A percentile compares a stretch with the other conserved stretches of the same genome.
Conservation (phyloP, 2,329 filamentous ascomycete genomes). For the Madurella fahalii region DNA sequence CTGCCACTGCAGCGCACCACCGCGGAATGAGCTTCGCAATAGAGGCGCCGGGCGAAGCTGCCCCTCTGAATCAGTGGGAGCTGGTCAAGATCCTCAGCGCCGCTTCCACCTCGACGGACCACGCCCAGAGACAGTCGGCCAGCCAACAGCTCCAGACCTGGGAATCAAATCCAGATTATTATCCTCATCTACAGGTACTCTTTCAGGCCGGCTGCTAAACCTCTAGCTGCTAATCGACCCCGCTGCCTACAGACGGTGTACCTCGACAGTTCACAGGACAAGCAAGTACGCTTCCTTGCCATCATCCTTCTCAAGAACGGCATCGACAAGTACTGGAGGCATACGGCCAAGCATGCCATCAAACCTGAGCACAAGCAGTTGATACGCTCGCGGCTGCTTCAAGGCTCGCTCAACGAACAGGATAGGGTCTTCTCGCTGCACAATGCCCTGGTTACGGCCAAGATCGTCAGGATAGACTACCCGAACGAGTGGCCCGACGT, state of each 20-base stretch:
- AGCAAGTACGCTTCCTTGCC: slow-evolving; percentile 79
- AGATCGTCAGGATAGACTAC: slow-evolving; percentile 85
- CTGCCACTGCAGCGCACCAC: background rate
- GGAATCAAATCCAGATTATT: slow-evolving; percentile 65
- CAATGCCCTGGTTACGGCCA: slow-evolving; percentile 82
- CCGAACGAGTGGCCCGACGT: slow-evolving; percentile 76
- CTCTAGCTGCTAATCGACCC: slow-evolving; percentile 2
- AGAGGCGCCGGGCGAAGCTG: slow-evolving; percentile 79
- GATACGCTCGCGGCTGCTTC: slow-evolving; percentile 71
- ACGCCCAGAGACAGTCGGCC: slow-evolving; percentile 61
- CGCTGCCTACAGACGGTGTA: slow-evolving; percentile 62
- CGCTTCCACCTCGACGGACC: slow-evolving; percentile 58
- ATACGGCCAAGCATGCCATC: slow-evolving; percentile 62
- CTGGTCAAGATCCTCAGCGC: slow-evolving; percentile 60
- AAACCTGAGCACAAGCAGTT: slow-evolving; percentile 69
- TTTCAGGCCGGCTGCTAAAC: background rate
- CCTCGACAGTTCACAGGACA: slow-evolving; percentile 70
- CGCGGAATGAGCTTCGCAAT: slow-evolving; percentile 63
- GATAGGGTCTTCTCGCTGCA: slow-evolving; percentile 75
- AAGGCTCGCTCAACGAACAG: slow-evolving; percentile 72
- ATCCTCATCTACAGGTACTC: slow-evolving; percentile 63
- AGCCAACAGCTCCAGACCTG: slow-evolving; percentile 68
- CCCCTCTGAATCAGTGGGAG: slow-evolving; percentile 59
- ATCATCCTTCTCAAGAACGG: slow-evolving; percentile 96
- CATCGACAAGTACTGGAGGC: slow-evolving; percentile 89